Evolutionary conservation across 140 eudicot genomes (phyloP).

Genomic region (Artemisia princeps): DNA sequence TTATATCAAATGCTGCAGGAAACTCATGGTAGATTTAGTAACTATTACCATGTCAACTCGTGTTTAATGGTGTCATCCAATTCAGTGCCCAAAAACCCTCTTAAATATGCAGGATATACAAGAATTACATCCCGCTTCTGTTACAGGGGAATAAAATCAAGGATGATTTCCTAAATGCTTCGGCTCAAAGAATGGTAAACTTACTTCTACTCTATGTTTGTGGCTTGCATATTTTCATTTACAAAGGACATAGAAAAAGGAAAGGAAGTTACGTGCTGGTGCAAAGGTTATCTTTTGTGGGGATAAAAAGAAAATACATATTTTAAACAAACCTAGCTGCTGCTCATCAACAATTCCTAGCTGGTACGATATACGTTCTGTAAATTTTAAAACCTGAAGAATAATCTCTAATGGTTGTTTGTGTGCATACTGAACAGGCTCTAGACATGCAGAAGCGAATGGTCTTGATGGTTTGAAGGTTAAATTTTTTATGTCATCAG

Average conservation of each 20-base stretch:
- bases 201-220: not conserved
- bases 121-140: slow-evolving; percentile 50
- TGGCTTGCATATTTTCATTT: not conserved
- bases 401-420: slow-evolving; percentile 10
- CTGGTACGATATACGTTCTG: slow-evolving; percentile 44
- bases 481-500: slow-evolving; percentile 12
- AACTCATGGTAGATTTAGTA: slow-evolving; percentile 59
- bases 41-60: slow-evolving; percentile 4
- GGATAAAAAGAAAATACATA: not conserved
- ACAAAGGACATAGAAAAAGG: not conserved
- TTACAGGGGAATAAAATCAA: slow-evolving; percentile 54
- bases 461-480: slow-evolving; percentile 68
- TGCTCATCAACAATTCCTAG: slow-evolving; percentile 68
- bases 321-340: too few relatives aligned
- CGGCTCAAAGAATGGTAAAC: slow-evolving; percentile 58
- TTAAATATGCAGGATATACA: slow-evolving; percentile 64
- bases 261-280: not conserved
- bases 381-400: slow-evolving; percentile 5
- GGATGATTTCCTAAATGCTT: slow-evolving; percentile 36
- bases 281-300: not conserved
- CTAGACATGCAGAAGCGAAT: slow-evolving; percentile 40
- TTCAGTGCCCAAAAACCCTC: not conserved
- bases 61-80: too few relatives aligned
- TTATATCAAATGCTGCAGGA: slow-evolving; percentile 96
- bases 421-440: slow-evolving; percentile 40